Conservation (phyloP, 805 yeast species). For the Vanderwaltozyma tropicalis region DNA sequence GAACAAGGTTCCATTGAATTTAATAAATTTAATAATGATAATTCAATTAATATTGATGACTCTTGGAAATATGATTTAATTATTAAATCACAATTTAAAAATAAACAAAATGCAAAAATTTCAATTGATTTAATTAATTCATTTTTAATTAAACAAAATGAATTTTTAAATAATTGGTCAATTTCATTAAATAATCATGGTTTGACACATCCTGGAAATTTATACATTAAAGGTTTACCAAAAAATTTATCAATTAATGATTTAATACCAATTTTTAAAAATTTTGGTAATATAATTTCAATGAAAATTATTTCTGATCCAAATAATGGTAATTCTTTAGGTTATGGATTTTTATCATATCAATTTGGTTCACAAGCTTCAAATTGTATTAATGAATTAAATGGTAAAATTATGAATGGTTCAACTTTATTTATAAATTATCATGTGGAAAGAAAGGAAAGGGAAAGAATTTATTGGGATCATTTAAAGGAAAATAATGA, state of each 20-base stretch:
- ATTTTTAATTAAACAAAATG: background rate
- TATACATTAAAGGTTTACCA: conserved; percentile 43
- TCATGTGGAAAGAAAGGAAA: conserved; percentile 55
- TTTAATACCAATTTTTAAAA: conserved; percentile 29
- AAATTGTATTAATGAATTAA: conserved; percentile 46
- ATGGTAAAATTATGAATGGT: conserved; percentile 30
- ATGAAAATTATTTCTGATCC: conserved; percentile 38
- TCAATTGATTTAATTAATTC: background rate
- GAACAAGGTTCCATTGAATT: conserved; percentile 18
- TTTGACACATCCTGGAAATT: conserved; percentile 45
- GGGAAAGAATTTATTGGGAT: conserved; percentile 32
- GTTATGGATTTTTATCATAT: conserved; percentile 63
- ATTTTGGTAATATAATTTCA: conserved; percentile 35
- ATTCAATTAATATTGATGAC: background rate
- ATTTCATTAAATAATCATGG: conserved; percentile 22
- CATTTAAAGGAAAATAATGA: conserved; percentile 30
- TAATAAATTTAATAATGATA: conserved; percentile 5
- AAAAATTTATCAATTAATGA: conserved; percentile 31
- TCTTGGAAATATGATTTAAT: conserved; percentile 20
- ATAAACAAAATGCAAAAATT: conserved; percentile 7
- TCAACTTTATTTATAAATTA: conserved; percentile 42
- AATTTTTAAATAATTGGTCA: conserved; percentile 17
- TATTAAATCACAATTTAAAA: conserved; percentile 20
- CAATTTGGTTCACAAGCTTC: conserved; percentile 48
- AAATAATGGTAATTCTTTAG: conserved; percentile 31